phyloP scores from a whole-genome alignment of 495 filamentous ascomycete genomes.

The Tuber umbilicatum region DNA sequence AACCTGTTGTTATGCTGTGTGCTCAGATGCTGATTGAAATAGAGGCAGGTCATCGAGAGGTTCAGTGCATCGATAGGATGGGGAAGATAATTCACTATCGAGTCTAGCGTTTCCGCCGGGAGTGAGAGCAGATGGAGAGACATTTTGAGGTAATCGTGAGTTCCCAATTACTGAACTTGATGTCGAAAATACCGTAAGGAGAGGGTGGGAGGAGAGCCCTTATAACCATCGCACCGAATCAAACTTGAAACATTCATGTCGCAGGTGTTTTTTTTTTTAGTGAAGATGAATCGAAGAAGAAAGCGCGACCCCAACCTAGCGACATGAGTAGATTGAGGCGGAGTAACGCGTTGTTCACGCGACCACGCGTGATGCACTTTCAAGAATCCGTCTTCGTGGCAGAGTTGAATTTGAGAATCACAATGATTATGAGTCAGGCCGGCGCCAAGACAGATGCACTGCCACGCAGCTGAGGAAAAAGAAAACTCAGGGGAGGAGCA shows the following conservation, averaged over 20 bases:
- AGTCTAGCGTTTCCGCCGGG: slow-evolving; percentile 1
- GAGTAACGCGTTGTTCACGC: background rate
- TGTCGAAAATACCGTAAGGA: background rate
- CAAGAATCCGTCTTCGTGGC: background rate
- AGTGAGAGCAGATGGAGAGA: background rate
- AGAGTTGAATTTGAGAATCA: background rate
- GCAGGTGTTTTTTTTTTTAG: too few relatives aligned
- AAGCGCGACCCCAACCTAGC: too few relatives aligned
- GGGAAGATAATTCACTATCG: background rate
- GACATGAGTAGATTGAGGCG: too few relatives aligned
- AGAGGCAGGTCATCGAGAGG: background rate
- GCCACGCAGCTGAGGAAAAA: background rate
- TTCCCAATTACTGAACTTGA: background rate
- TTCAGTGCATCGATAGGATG: background rate
- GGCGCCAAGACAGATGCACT: background rate
- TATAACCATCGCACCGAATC: background rate
- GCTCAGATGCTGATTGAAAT: background rate
- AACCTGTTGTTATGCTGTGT: background rate
- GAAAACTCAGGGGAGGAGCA: background rate
- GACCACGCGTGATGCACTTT: background rate
- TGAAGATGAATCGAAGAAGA: too few relatives aligned
- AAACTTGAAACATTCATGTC: background rate
- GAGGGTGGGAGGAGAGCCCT: background rate
- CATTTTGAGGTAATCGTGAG: background rate
- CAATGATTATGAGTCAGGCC: background rate